phyloP scores from a whole-genome alignment of 495 filamentous ascomycete genomes.

The Penicillium salamii region DNA sequence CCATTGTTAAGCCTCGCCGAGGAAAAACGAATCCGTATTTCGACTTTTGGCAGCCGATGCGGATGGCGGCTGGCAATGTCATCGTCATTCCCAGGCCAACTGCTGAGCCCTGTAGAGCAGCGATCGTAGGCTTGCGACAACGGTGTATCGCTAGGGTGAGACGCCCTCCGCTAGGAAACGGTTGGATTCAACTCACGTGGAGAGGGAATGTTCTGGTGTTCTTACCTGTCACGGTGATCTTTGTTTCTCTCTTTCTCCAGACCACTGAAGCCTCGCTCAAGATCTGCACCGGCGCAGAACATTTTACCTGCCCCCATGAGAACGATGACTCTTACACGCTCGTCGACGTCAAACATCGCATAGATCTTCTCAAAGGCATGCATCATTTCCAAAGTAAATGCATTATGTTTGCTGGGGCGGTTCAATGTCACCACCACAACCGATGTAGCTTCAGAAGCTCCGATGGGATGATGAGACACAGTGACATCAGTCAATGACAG shows the following conservation, averaged over 20 bases:
- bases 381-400: slow-evolving; percentile 51
- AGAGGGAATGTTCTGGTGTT: neutral
- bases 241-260: slow-evolving; percentile 28
- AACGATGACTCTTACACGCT: slow-evolving; percentile 51
- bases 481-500: slow-evolving; percentile 43
- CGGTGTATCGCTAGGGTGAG: slow-evolving; percentile 52
- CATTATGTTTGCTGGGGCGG: slow-evolving; percentile 52
- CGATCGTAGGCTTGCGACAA: slow-evolving; percentile 58
- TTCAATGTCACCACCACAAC: slow-evolving; percentile 51
- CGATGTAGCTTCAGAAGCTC: slow-evolving; percentile 40
- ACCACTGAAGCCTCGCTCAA: slow-evolving; percentile 21
- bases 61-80: slow-evolving; percentile 54
- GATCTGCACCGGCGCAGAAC: slow-evolving; percentile 58
- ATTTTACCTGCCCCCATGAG: slow-evolving; percentile 50
- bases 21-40: slow-evolving; percentile 58
- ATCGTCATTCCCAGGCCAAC: slow-evolving; percentile 61
- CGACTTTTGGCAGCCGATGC: slow-evolving; percentile 41
- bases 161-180: slow-evolving; percentile 9
- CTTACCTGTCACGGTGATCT: slow-evolving; percentile 8
- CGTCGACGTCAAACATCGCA: slow-evolving; percentile 42
- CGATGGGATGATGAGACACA: slow-evolving; percentile 42
- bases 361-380: slow-evolving; percentile 47
- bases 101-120: slow-evolving; percentile 55
- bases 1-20: slow-evolving; percentile 53
- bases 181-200: no score